Conservation (phyloP, 768 basidiomycete genomes). For the Russula sp. region DNA sequence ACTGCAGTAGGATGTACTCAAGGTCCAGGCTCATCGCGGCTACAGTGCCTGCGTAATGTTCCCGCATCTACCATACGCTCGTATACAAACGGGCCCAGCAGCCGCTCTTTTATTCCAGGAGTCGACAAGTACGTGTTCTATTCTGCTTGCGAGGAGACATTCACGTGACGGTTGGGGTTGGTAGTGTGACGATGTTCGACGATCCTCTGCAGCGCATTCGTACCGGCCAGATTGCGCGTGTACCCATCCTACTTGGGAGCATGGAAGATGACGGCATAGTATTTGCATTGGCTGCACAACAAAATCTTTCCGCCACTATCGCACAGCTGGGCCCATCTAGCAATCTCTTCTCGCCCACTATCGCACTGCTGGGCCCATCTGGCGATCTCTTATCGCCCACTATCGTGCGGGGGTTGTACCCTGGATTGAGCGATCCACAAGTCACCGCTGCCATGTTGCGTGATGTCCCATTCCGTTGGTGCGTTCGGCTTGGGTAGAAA, state of each 20-base stretch:
- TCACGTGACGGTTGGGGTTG: neutral
- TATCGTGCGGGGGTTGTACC: conserved; percentile 1
- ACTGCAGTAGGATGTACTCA: too few species aligned
- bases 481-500: neutral
- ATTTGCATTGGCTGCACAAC: neutral
- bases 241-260: conserved; percentile 13
- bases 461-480: conserved; percentile 5
- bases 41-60: too few species aligned
- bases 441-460: neutral
- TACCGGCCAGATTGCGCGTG: neutral
- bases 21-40: too few species aligned
- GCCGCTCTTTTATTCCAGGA: neutral
- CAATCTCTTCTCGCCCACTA: neutral
- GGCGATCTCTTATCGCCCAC: neutral
- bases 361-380: neutral
- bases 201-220: conserved; percentile 14
- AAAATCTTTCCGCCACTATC: neutral
- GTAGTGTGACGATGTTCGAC: conserved; percentile 4
- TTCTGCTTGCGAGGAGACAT: neutral
- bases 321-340: neutral
- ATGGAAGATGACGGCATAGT: conserved; percentile 6
- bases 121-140: conserved; percentile 10
- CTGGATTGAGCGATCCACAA: neutral
- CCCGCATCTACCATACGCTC: neutral
- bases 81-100: conserved; percentile 14